These are phyloP conservation scores for Pseudogymnoascus sp. DNA, from an alignment of 2,329 filamentous ascomycete species.

Conservation along the genomic window DNA sequence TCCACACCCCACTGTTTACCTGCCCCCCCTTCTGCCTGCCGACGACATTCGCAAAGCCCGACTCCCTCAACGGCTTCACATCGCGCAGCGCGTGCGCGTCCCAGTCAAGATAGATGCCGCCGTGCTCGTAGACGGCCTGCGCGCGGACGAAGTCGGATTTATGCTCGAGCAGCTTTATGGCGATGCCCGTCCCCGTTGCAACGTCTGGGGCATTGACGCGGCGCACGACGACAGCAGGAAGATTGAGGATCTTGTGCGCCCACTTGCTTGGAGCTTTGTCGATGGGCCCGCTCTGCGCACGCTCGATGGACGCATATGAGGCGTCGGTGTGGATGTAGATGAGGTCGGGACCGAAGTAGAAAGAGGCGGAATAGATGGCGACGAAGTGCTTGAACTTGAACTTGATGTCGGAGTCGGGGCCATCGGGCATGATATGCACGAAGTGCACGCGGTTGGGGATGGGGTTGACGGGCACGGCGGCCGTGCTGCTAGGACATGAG, in stretches of 20 bases:
- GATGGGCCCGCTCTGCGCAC: slow-evolving; percentile 9
- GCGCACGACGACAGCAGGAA: slow-evolving; percentile 17
- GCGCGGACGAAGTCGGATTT: slow-evolving; percentile 25
- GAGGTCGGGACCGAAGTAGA: slow-evolving; percentile 17
- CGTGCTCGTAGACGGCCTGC: slow-evolving; percentile 18
- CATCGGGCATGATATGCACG: slow-evolving; percentile 19
- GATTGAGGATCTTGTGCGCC: slow-evolving; percentile 19
- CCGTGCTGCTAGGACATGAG: neutral
- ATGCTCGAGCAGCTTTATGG: slow-evolving; percentile 20
- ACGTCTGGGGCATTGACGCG: slow-evolving; percentile 15
- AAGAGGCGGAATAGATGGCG: slow-evolving; percentile 20
- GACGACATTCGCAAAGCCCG: slow-evolving; percentile 23
- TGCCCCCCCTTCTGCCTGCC: slow-evolving; percentile 16
- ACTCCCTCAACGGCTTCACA: slow-evolving; percentile 16
- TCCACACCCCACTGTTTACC: slow-evolving; percentile 14
- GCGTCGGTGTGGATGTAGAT: slow-evolving; percentile 26
- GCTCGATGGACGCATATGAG: slow-evolving; percentile 11
- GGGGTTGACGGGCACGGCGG: neutral
- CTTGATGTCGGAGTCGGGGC: slow-evolving; percentile 12
- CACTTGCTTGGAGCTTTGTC: slow-evolving; percentile 15
- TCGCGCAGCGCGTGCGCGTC: slow-evolving; percentile 23
- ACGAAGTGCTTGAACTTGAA: slow-evolving; percentile 22
- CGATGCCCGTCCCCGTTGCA: slow-evolving; percentile 11
- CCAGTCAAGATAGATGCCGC: slow-evolving; percentile 26
- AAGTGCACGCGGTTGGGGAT: slow-evolving; percentile 25